These are phyloP conservation scores for Microdochium paspali DNA, from an alignment of 2,329 filamentous ascomycete species.

Conservation along the genomic window DNA sequence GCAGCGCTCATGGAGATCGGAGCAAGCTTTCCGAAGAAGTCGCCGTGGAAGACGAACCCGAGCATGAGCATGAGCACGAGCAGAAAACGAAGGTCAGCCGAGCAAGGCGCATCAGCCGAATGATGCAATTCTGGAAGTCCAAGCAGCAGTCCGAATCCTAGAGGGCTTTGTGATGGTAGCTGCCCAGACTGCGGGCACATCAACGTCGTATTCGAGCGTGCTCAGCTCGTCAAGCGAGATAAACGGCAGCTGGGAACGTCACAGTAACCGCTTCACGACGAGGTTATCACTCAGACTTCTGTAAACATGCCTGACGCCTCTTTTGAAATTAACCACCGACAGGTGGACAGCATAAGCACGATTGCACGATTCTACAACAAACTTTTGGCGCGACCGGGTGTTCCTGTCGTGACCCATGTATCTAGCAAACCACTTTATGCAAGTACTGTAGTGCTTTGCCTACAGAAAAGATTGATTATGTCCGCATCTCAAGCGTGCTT, in stretches of 20 bases:
- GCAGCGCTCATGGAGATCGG: slow-evolving; percentile 62
- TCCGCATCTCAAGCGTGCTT: too few relatives aligned
- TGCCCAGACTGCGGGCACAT: not conserved
- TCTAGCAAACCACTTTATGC: not conserved
- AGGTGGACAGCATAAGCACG: not conserved
- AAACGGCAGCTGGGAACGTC: too few relatives aligned
- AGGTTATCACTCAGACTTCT: not conserved
- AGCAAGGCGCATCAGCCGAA: slow-evolving; percentile 59
- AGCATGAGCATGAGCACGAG: too few relatives aligned
- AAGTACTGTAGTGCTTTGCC: not conserved
- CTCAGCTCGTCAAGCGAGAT: not conserved
- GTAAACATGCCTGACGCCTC: not conserved
- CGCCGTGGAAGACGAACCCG: slow-evolving; percentile 41
- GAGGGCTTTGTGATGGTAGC: not conserved
- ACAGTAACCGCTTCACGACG: not conserved
- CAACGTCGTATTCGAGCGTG: not conserved
- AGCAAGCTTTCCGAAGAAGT: slow-evolving; percentile 68
- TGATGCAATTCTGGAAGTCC: slow-evolving; percentile 73
- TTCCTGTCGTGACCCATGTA: not conserved
- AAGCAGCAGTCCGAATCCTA: slow-evolving; percentile 25
- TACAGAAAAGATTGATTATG: not conserved
- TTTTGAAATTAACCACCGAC: not conserved
- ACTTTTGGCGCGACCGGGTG: not conserved
- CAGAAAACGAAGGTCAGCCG: slow-evolving; percentile 53
- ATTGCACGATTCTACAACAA: slow-evolving; percentile 1